These are phyloP conservation scores for Lyophyllum decastes DNA, from an alignment of 768 basidiomycete species.

Conservation along the genomic window DNA sequence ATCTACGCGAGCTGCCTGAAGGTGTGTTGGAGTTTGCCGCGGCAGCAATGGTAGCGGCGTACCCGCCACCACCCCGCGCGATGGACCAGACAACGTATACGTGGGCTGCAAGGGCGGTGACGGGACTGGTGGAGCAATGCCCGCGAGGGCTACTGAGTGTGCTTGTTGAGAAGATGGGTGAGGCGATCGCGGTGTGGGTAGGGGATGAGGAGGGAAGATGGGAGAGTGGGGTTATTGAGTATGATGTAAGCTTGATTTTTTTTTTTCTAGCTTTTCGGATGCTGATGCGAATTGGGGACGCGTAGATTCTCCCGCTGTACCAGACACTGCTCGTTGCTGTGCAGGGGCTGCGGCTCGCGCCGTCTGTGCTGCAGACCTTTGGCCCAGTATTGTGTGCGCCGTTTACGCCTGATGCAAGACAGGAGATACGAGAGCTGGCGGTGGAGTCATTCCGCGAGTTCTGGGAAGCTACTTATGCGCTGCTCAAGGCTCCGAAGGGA, in stretches of 20 bases:
- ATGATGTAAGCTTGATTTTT: conserved; percentile 48
- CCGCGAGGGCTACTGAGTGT: conserved; percentile 28
- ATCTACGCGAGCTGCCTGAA: conserved; percentile 54
- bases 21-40: conserved; percentile 60
- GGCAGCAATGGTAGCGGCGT: conserved; percentile 57
- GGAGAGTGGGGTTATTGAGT: conserved; percentile 52
- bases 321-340: conserved; percentile 56
- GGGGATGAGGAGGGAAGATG: conserved; percentile 57
- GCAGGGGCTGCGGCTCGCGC: conserved; percentile 42
- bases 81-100: conserved; percentile 52
- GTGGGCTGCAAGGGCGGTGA: conserved; percentile 65
- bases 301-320: conserved; percentile 64
- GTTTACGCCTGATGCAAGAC: conserved; percentile 47
- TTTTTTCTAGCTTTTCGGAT: conserved; percentile 1
- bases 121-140: conserved; percentile 54
- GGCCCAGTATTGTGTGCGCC: conserved; percentile 55
- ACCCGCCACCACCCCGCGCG: conserved; percentile 61
- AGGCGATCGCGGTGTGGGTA: conserved; percentile 62
- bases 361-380: conserved; percentile 46
- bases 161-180: conserved; percentile 36
- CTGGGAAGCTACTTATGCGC: conserved; percentile 55
- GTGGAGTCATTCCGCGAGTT: conserved; percentile 60
- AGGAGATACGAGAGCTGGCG: conserved; percentile 43
- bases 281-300: not conserved
- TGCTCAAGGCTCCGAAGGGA: conserved; percentile 36